These are phyloP conservation scores for Calophaca sinica DNA, from an alignment of 306 rosid genomes.

Conservation along the genomic window DNA sequence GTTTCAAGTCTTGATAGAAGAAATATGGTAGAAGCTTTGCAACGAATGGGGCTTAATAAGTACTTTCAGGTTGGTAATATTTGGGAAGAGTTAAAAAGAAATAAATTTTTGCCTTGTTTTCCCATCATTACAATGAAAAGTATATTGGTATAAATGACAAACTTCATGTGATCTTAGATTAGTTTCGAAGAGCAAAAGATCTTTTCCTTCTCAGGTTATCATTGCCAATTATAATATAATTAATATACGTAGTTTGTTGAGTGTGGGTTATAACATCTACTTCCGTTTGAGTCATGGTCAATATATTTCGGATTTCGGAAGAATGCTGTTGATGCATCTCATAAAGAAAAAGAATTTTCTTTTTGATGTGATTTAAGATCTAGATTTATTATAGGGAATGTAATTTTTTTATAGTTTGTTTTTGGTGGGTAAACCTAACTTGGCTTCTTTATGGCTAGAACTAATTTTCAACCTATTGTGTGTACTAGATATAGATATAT, in stretches of 20 bases:
- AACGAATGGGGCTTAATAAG: slow-evolving; percentile 75
- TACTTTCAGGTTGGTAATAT: slow-evolving; percentile 82
- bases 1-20: slow-evolving; percentile 94
- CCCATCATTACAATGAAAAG: background rate
- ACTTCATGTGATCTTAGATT: slow-evolving; percentile 8
- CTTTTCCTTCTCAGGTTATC: background rate
- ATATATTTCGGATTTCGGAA: slow-evolving; percentile 31
- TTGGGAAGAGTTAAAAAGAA: slow-evolving; percentile 25
- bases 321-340: slow-evolving; percentile 20
- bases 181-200: slow-evolving; percentile 13
- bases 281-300: slow-evolving; percentile 29
- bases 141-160: slow-evolving; percentile 29
- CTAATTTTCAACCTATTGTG: slow-evolving; percentile 23
- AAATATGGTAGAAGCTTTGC: slow-evolving; percentile 76
- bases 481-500: slow-evolving; percentile 28
- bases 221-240: slow-evolving; percentile 7
- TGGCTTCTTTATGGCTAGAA: slow-evolving; percentile 13
- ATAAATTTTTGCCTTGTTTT: slow-evolving; percentile 26
- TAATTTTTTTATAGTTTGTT: background rate
- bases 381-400: slow-evolving; percentile 5
- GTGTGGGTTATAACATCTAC: background rate
- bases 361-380: slow-evolving; percentile 33
- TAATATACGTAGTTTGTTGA: slow-evolving; percentile 27
- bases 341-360: slow-evolving; percentile 30
- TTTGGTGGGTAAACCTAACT: slow-evolving; percentile 19